Conservation (phyloP, 2,329 filamentous ascomycete species). For the Colletotrichum navitas region DNA sequence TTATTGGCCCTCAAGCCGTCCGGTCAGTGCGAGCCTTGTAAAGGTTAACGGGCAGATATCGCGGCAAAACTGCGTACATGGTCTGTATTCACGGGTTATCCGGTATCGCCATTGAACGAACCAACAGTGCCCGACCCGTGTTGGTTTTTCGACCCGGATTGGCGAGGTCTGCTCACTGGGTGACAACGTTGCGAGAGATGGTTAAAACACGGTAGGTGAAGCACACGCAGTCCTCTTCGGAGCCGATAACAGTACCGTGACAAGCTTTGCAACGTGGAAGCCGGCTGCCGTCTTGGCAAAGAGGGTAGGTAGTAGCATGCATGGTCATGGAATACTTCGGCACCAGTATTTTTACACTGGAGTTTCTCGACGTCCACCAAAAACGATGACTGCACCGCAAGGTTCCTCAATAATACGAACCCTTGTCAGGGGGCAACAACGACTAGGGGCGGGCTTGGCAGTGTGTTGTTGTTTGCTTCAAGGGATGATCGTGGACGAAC, state of each 20-base stretch:
- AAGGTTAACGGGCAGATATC: constrained; percentile 21
- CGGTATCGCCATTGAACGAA: constrained; percentile 9
- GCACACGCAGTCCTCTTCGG: constrained; percentile 13
- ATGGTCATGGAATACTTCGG: constrained; percentile 12
- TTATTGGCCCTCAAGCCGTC: neutral
- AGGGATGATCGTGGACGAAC: constrained; percentile 8
- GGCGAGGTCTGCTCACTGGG: neutral
- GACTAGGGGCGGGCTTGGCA: constrained; percentile 8
- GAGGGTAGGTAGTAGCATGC: neutral
- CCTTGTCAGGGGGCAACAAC: neutral
- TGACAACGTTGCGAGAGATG: constrained; percentile 1
- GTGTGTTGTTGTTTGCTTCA: neutral
- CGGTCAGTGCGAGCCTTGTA: constrained; percentile 14
- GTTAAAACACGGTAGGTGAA: neutral
- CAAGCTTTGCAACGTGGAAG: constrained; percentile 12
- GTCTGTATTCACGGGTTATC: neutral
- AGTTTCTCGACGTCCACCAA: neutral
- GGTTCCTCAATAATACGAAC: neutral
- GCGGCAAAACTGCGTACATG: constrained; percentile 5
- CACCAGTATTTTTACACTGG: constrained; percentile 1
- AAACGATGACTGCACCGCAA: constrained; percentile 4
- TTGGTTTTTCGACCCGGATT: constrained; percentile 14
- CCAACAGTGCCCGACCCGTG: constrained; percentile 8
- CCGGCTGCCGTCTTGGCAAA: constrained; percentile 34
- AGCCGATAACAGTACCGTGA: constrained; percentile 13